phyloP scores from a whole-genome alignment of 257 asterid species.

The Solanum phureja region DNA sequence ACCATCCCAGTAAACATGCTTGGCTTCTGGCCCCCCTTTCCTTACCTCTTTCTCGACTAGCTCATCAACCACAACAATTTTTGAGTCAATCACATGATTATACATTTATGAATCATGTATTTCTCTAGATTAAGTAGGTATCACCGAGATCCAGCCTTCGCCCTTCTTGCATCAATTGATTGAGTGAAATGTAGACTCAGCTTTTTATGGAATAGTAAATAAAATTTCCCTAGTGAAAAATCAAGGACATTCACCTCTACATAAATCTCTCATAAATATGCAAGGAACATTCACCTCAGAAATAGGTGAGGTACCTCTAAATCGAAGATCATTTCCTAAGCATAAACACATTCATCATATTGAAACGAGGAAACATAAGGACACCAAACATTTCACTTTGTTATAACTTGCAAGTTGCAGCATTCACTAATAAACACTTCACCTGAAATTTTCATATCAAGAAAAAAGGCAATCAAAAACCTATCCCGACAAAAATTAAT shows the following conservation, averaged over 20 bases:
- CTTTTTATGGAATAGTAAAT: not conserved
- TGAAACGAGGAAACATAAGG: not conserved
- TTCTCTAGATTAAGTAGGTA: not conserved
- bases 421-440: not conserved
- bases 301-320: not conserved
- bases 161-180: not conserved
- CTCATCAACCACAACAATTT: not conserved
- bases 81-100: not conserved
- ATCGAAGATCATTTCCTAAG: not conserved
- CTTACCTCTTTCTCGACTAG: not conserved
- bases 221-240: not conserved
- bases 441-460: not conserved
- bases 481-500: not conserved
- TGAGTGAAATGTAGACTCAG: not conserved
- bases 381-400: not conserved
- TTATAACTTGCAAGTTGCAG: not conserved
- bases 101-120: not conserved
- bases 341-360: not conserved
- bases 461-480: not conserved
- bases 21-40: not conserved
- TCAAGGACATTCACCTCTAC: not conserved
- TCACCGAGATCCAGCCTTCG: not conserved
- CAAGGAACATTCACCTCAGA: not conserved
- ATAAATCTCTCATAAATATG: not conserved
- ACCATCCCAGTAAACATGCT: not conserved